A percentile compares a stretch with the other conserved stretches of the same genome.
These are phyloP conservation scores for Afroboletus lepidellus DNA, from an alignment of 1,284 basidiomycete species.

Conservation along the genomic window DNA sequence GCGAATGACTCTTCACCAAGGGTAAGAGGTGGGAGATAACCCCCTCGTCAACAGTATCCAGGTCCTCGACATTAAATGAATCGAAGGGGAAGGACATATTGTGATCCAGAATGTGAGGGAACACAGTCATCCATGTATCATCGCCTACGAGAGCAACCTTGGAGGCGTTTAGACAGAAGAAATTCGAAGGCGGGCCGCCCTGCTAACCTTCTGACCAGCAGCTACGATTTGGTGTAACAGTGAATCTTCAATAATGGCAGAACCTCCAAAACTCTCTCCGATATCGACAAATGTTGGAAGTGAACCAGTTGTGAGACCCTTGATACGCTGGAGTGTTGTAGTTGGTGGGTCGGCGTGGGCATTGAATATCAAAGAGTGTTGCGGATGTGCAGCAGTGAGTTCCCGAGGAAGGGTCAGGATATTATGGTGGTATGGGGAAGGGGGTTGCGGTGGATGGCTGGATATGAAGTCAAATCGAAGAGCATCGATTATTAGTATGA, in stretches of 20 bases:
- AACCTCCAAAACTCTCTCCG: slow-evolving; percentile 88
- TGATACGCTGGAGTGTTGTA: slow-evolving; percentile 92
- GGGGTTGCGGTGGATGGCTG: slow-evolving; percentile 58
- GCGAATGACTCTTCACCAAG: slow-evolving; percentile 32
- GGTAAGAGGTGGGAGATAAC: slow-evolving; percentile 86
- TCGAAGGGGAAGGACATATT: slow-evolving; percentile 85
- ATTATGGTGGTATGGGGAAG: slow-evolving; percentile 77
- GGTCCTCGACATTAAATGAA: slow-evolving; percentile 98
- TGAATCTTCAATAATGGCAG: slow-evolving; percentile 86
- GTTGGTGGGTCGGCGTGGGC: slow-evolving; percentile 94
- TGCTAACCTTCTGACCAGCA: slow-evolving; percentile 58
- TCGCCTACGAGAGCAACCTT: slow-evolving; percentile 90
- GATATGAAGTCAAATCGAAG: slow-evolving; percentile 94
- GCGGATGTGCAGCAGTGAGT: slow-evolving; percentile 61
- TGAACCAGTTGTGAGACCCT: slow-evolving; percentile 93
- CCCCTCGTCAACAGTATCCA: slow-evolving; percentile 93
- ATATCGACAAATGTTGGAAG: slow-evolving; percentile 95
- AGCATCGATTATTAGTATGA: slow-evolving; percentile 90
- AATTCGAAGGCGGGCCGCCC: neutral
- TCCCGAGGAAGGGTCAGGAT: slow-evolving; percentile 77
- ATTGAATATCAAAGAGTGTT: slow-evolving; percentile 83
- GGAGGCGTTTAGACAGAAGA: slow-evolving; percentile 10
- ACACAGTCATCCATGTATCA: slow-evolving; percentile 94
- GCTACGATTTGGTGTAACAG: slow-evolving; percentile 59
- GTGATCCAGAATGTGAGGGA: slow-evolving; percentile 70